Percentiles rank a stretch among this genome's conserved stretches.
phyloP scores from a whole-genome alignment of 1,139 yeast genomes.

The Yamadazyma aaseri region DNA sequence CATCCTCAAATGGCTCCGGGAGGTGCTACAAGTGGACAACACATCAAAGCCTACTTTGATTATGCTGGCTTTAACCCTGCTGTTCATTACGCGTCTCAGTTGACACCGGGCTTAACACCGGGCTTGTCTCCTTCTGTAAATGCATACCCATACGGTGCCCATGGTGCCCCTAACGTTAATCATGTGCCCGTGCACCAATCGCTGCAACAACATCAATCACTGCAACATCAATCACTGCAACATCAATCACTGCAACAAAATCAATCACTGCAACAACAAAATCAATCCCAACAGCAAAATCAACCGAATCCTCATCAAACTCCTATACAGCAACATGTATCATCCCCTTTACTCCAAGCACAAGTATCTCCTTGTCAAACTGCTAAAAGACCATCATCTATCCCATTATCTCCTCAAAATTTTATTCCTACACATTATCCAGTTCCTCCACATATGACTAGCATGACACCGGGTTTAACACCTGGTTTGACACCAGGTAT shows the following conservation, averaged over 20 bases:
- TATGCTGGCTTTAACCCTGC: neutral
- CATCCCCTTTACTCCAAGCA: slow-evolving; percentile 1
- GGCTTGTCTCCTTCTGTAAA: no score
- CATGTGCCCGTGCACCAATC: no score
- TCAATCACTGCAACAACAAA: neutral
- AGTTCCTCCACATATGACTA: slow-evolving; percentile 1
- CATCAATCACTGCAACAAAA: neutral
- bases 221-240: slow-evolving; percentile 1
- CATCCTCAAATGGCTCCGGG: neutral
- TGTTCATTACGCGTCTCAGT: neutral
- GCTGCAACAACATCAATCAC: slow-evolving; percentile 1
- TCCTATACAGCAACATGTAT: slow-evolving; percentile 1
- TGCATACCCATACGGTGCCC: neutral
- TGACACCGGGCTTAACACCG: slow-evolving; percentile 1
- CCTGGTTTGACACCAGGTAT: slow-evolving; percentile 1
- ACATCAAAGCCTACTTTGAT: neutral
- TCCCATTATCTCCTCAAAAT: slow-evolving; percentile 1
- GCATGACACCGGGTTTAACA: neutral
- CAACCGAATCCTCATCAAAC: neutral
- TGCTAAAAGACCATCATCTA: neutral
- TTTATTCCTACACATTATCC: neutral
- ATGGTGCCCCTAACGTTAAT: neutral
- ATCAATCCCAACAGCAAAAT: neutral
- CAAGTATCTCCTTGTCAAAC: slow-evolving; percentile 1
- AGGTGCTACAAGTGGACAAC: neutral